Conservation (phyloP, 768 basidiomycete genomes). For the Kwoniella sp. region DNA sequence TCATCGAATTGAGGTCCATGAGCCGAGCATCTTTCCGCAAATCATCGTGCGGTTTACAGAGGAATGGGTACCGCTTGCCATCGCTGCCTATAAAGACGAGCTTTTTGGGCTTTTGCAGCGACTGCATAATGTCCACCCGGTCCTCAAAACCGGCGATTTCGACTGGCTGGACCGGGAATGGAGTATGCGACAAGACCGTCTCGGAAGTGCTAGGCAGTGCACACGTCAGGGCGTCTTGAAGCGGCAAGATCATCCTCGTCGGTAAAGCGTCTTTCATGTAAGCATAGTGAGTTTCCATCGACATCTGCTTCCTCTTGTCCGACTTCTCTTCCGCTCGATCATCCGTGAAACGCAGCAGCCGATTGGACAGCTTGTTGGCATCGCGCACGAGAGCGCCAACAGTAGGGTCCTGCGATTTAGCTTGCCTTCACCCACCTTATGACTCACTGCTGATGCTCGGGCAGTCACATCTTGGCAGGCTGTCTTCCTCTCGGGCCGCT, state of each 20-base stretch:
- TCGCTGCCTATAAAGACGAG: slow-evolving; percentile 77
- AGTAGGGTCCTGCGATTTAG: not conserved
- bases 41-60: slow-evolving; percentile 96
- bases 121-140: slow-evolving; percentile 76
- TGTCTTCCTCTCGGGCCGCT: slow-evolving; percentile 58
- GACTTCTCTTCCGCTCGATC: slow-evolving; percentile 35
- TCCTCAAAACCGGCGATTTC: slow-evolving; percentile 78
- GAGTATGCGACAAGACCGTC: slow-evolving; percentile 61
- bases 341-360: slow-evolving; percentile 33
- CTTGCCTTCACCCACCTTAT: not conserved
- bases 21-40: slow-evolving; percentile 91
- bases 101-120: slow-evolving; percentile 85
- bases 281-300: slow-evolving; percentile 53
- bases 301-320: slow-evolving; percentile 31
- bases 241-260: slow-evolving; percentile 73
- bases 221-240: slow-evolving; percentile 87
- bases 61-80: slow-evolving; percentile 79
- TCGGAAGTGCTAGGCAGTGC: slow-evolving; percentile 68
- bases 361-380: slow-evolving; percentile 29
- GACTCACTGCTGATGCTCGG: not conserved
- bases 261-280: slow-evolving; percentile 55
- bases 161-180: slow-evolving; percentile 73
- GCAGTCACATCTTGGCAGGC: slow-evolving; percentile 55
- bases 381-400: slow-evolving; percentile 45
- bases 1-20: slow-evolving; percentile 97